These are phyloP conservation scores for Oryza glaberrima DNA, from an alignment of 176 grass and related monocot species.

Conservation along the genomic window DNA sequence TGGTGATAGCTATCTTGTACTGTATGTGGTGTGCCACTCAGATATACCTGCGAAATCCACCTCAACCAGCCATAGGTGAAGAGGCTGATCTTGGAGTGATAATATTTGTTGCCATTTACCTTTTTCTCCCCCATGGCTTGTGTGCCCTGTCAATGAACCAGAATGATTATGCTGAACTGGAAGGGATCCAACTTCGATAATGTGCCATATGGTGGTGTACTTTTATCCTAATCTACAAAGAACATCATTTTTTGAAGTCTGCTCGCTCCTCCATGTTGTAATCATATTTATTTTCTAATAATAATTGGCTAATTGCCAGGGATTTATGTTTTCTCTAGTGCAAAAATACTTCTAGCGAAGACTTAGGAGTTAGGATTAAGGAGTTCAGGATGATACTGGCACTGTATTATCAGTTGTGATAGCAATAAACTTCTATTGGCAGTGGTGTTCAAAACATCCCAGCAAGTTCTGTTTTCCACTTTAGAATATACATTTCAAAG, in stretches of 20 bases:
- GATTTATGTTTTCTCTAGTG: conserved; percentile 23
- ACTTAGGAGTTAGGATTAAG: conserved; percentile 2
- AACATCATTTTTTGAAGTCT: conserved; percentile 20
- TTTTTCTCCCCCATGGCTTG: conserved; percentile 80
- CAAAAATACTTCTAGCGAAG: conserved; percentile 22
- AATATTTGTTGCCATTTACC: conserved; percentile 75
- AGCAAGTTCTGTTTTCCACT: conserved; percentile 1
- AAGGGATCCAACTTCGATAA: conserved; percentile 57
- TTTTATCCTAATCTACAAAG: conserved; percentile 16
- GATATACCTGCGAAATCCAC: conserved; percentile 79
- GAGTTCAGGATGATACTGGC: not conserved
- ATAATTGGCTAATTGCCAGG: conserved; percentile 7
- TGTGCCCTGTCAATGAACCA: conserved; percentile 77
- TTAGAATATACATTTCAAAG: not conserved
- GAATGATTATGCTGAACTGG: conserved; percentile 57
- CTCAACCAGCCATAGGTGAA: conserved; percentile 84
- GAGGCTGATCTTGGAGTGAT: conserved; percentile 96
- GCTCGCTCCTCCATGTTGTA: conserved; percentile 44
- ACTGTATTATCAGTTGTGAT: conserved; percentile 4
- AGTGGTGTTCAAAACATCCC: not conserved
- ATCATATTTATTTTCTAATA: conserved; percentile 26
- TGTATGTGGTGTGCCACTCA: conserved; percentile 84
- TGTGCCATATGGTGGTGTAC: not conserved
- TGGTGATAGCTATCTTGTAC: conserved; percentile 66
- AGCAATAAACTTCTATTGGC: not conserved